Evolutionary conservation across 495 filamentous ascomycete species (phyloP).

Genomic region (Penicillium herquei): DNA sequence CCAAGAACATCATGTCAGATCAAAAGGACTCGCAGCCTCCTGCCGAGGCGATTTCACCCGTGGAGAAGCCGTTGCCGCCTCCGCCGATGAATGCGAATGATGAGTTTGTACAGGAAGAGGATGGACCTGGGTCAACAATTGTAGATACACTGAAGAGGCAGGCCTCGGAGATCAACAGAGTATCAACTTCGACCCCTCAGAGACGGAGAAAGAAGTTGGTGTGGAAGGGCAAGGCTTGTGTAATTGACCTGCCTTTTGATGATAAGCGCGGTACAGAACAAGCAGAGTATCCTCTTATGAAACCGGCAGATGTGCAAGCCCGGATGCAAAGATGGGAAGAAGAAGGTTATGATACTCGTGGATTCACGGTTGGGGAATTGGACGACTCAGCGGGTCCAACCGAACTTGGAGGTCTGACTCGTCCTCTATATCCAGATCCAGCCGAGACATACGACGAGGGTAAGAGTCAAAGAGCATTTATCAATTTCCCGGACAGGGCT

Average conservation of each 20-base stretch:
- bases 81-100: conserved; percentile 32
- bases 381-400: conserved; percentile 30
- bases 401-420: conserved; percentile 58
- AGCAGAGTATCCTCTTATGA: conserved; percentile 58
- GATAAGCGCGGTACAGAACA: conserved; percentile 60
- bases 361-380: conserved; percentile 61
- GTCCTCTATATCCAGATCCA: conserved; percentile 68
- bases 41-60: conserved; percentile 22
- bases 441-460: conserved; percentile 57
- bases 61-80: conserved; percentile 50
- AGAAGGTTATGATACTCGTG: conserved; percentile 70
- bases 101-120: conserved; percentile 8
- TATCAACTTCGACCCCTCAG: conserved; percentile 24
- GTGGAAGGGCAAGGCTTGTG: conserved; percentile 73
- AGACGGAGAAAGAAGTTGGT: conserved; percentile 41
- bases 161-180: conserved; percentile 16
- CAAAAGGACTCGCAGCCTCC: conserved; percentile 26
- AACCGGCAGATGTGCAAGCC: conserved; percentile 56
- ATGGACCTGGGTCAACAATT: not conserved
- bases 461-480: conserved; percentile 49
- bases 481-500: conserved; percentile 72
- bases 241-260: conserved; percentile 68
- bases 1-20: conserved; percentile 35
- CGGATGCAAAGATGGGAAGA: conserved; percentile 69
- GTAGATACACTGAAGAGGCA: conserved; percentile 14